Base-by-base conservation (phyloP, 2,329 filamentous ascomycete species). In the Colletotrichum horii region DNA sequence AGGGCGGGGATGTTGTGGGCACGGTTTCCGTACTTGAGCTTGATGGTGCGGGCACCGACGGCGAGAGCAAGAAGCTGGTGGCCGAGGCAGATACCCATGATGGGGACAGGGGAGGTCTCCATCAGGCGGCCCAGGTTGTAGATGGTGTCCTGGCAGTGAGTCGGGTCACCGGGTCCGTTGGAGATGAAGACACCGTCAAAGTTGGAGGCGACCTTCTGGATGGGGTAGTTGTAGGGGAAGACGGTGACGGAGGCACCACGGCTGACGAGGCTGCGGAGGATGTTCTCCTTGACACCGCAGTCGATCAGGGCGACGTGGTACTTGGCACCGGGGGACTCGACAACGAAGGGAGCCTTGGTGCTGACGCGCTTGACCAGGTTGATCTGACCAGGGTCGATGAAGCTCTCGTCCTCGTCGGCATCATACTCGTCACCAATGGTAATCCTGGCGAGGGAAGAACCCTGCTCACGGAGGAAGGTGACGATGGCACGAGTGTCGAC, bases 231-330 rank as follows among this genome's bases (percentile, higher is more conserved):
- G 87, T 94, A 98, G 75, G 97, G 97, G 89, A 99, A 97, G 81
- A 95, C 95, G 55, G 97, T 98, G 78, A 98, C 94, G 78, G 95
- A 96, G 70, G 96, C 95, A 76, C 97, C 97, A 78, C 97, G 96
- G 86, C 91, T 93, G 82, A 98, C 96, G 76, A 99, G 90, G 84
- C 95, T 97, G 82, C 97, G 95, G 76, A 99, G 93, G 81, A 99
- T 99, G 89, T 99, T 99, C 91, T 99, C 97, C 92, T 99, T 99
- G 80, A 98, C 97, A 89, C 97, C 97, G 83, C 97, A 99, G 87
- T 99, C 97, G 83, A 99, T 94, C 80, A 99, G 91, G 75, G 96
- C 97, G 80, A 99, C 92, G 87, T 99, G 97, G 84, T 95, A 93
- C 82, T 94, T 92, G 78, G 96, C 95, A 79, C 94, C 91, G 36